These are phyloP conservation scores for Forsythia suspensa DNA, from an alignment of 257 asterid species.

Conservation along the genomic window DNA sequence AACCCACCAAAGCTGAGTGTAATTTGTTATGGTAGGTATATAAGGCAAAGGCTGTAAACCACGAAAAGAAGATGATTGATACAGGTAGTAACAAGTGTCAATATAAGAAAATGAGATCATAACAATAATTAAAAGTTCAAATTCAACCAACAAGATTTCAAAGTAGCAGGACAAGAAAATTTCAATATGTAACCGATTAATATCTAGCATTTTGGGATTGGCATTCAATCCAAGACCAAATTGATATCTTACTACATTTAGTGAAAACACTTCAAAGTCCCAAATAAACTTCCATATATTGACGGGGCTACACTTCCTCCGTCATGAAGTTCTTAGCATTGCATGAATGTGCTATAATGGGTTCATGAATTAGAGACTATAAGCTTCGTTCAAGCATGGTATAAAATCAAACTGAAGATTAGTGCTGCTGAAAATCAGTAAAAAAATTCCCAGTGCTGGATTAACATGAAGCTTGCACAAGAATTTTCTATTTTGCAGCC, in stretches of 20 bases:
- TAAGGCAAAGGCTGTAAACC: conserved; percentile 66
- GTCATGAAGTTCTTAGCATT: not conserved
- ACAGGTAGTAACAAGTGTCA: conserved; percentile 1
- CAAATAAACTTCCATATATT: not conserved
- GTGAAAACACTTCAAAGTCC: not conserved
- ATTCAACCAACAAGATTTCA: conserved; percentile 6
- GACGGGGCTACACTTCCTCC: not conserved
- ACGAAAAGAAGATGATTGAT: conserved; percentile 18
- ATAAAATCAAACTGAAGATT: not conserved
- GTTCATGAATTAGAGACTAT: conserved; percentile 1
- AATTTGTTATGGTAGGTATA: conserved; percentile 90
- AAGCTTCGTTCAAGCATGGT: not conserved
- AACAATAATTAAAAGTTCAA: conserved; percentile 4
- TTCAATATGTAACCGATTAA: conserved; percentile 1
- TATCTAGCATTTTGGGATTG: not conserved
- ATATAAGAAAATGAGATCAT: not conserved
- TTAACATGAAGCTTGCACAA: conserved; percentile 7
- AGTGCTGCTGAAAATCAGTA: not conserved
- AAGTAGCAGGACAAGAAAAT: not conserved
- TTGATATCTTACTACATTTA: not conserved
- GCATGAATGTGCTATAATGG: not conserved
- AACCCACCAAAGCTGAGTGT: conserved; percentile 98
- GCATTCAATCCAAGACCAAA: not conserved
- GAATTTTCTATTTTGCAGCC: not conserved
- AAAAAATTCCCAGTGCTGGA: not conserved